phyloP scores from a whole-genome alignment of 1,139 yeast species.

The Zygosaccharomyces sapae region DNA sequence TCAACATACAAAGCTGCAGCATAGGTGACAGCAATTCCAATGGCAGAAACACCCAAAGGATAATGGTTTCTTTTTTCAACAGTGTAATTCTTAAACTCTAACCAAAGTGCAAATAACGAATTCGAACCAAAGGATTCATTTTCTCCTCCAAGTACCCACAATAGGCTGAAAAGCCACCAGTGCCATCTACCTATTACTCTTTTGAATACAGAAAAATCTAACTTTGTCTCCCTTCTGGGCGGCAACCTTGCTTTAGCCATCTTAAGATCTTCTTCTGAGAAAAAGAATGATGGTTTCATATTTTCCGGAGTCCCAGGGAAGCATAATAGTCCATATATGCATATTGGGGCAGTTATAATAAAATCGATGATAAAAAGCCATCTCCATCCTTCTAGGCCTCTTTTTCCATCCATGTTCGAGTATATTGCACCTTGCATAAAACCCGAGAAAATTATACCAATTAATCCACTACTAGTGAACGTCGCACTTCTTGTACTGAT shows the following conservation, averaged over 20 bases:
- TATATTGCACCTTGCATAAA: slow-evolving; percentile 62
- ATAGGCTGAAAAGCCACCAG: slow-evolving; percentile 52
- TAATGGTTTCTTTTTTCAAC: slow-evolving; percentile 48
- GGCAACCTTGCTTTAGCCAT: slow-evolving; percentile 31
- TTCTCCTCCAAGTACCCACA: slow-evolving; percentile 58
- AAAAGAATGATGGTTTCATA: slow-evolving; percentile 36
- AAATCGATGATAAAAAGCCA: slow-evolving; percentile 67
- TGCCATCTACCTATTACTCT: slow-evolving; percentile 55
- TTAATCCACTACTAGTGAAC: slow-evolving; percentile 50
- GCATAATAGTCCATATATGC: slow-evolving; percentile 49
- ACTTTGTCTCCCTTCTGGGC: slow-evolving; percentile 40
- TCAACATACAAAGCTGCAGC: slow-evolving; percentile 44
- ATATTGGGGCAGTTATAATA: slow-evolving; percentile 53
- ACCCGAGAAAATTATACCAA: slow-evolving; percentile 54
- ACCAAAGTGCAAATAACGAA: slow-evolving; percentile 51
- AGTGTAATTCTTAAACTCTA: slow-evolving; percentile 43
- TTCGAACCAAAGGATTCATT: slow-evolving; percentile 53
- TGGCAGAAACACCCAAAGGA: slow-evolving; percentile 56
- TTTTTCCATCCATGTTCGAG: slow-evolving; percentile 43
- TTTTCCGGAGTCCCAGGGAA: slow-evolving; percentile 46
- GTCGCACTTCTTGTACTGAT: slow-evolving; percentile 48
- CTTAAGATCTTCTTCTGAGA: slow-evolving; percentile 37
- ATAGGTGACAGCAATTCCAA: slow-evolving; percentile 50
- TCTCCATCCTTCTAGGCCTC: slow-evolving; percentile 59
- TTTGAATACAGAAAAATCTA: slow-evolving; percentile 44